These are phyloP conservation scores for Sinapis alba DNA, from an alignment of 441 rosid genomes.

Conservation along the genomic window DNA sequence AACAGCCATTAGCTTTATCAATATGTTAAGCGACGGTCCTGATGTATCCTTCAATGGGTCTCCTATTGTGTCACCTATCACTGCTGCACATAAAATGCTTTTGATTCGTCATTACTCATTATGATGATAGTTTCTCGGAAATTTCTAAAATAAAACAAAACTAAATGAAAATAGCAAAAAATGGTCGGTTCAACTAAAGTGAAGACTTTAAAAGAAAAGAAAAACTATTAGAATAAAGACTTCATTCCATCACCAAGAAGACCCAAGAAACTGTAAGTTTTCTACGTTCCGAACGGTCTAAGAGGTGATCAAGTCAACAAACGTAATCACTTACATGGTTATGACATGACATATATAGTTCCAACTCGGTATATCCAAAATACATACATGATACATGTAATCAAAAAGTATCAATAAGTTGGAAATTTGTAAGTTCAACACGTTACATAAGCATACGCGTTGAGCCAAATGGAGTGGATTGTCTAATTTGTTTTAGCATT, in stretches of 20 bases:
- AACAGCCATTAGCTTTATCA: conserved; percentile 83
- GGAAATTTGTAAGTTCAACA: not conserved
- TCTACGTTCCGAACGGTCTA: not conserved
- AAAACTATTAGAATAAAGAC: not conserved
- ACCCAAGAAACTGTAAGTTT: not conserved
- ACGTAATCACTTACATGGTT: not conserved
- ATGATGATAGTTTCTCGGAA: not conserved
- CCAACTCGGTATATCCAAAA: not conserved
- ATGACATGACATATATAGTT: not conserved
- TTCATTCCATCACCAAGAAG: not conserved
- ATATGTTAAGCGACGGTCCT: conserved; percentile 80
- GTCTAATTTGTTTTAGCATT: not conserved
- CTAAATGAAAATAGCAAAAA: not conserved
- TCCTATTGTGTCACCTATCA: conserved; percentile 83
- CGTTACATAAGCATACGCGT: not conserved
- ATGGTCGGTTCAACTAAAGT: not conserved
- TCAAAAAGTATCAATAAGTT: not conserved
- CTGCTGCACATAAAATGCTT: too few relatives aligned
- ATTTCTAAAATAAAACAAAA: not conserved
- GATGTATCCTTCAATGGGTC: conserved; percentile 89
- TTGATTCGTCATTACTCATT: not conserved
- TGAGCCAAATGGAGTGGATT: not conserved
- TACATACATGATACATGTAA: not conserved
- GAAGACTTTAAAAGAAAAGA: not conserved
- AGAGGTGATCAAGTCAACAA: not conserved